Evolutionary conservation across 768 basidiomycete genomes (phyloP), one percentile per base, ranked within the genome.

Genomic region (Paxillus ammoniavirescens): DNA sequence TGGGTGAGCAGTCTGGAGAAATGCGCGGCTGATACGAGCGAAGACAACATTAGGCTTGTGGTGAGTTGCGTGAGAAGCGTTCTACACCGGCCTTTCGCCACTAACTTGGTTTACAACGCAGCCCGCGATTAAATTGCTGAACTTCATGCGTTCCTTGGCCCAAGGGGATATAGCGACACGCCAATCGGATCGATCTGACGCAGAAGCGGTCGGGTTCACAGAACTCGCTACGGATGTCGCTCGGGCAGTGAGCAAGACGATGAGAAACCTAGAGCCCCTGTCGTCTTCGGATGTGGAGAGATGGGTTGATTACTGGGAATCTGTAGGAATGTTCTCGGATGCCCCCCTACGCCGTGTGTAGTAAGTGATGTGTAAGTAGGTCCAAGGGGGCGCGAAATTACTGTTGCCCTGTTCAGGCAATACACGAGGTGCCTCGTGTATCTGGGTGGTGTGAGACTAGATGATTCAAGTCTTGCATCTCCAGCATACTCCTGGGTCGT

Each of bases 271-370:
- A 2, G 54, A 58, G 23, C 55, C 63, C 5, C 51, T 77, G 6
- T 64, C 56, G 8, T 52, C 54, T 1, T 52, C 47, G 0, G 68
- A 75, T 42, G 73, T 53, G 12, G 47, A 35, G 3, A 50, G 50
- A n/a, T 78, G 75, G 73, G 62, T 77, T 3, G 63, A 62, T 9
- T 77, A 77, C 50, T 77, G 75, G 75, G 66, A 53, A 37, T 61
- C 54, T 14, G 53, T 49, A 10, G 65, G 65, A 17, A 63, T 71
- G 54, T 62, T 70, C 18, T 35, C 38, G 33, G 46, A 47, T 28
- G 45, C 18, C 17, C 2, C 13, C 38, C 26, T 28, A 35, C 23
- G 36, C 14, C 23, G 38, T 9, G 21, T 18, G 15, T 12, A 21
- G 21, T 21, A 21, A 21, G 21, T 1, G 5, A 13, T 35, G 35